Percentiles rank a stretch among this genome's conserved stretches.
Conservation (phyloP, 805 yeast genomes). For the Saccharomycopsis synnaedendra region DNA sequence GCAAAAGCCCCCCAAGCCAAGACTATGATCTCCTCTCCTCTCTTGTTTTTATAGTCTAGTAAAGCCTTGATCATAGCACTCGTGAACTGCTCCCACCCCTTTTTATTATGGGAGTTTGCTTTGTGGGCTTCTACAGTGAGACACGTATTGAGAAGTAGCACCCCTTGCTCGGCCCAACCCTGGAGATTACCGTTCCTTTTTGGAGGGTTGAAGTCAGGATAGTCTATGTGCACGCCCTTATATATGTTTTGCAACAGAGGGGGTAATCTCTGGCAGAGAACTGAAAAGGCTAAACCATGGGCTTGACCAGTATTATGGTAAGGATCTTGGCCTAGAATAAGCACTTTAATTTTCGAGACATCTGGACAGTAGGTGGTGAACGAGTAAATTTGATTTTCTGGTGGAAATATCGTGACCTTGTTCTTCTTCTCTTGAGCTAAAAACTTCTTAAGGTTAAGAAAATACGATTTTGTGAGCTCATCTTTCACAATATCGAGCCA, state of each 20-base stretch:
- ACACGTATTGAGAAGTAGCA: slow-evolving; percentile 75
- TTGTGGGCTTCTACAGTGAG: slow-evolving; percentile 87
- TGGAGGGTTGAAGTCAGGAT: slow-evolving; percentile 58
- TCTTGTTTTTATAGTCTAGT: slow-evolving; percentile 33
- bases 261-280: slow-evolving; percentile 60
- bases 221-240: slow-evolving; percentile 58
- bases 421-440: slow-evolving; percentile 35
- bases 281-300: slow-evolving; percentile 93
- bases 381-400: slow-evolving; percentile 64
- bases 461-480: slow-evolving; percentile 80
- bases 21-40: slow-evolving; percentile 48
- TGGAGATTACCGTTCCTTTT: slow-evolving; percentile 55
- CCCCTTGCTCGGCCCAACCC: slow-evolving; percentile 83
- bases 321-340: slow-evolving; percentile 92
- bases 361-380: slow-evolving; percentile 82
- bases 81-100: slow-evolving; percentile 92
- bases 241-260: slow-evolving; percentile 82
- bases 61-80: slow-evolving; percentile 50
- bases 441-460: slow-evolving; percentile 38
- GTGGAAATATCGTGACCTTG: slow-evolving; percentile 63
- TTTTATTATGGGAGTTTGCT: slow-evolving; percentile 83
- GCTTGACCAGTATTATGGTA: slow-evolving; percentile 91
- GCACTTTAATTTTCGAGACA: slow-evolving; percentile 58
- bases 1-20: slow-evolving; percentile 82
- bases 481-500: slow-evolving; percentile 66